Percentiles rank a stretch among this genome's conserved stretches.
Conservation (phyloP, 345 rosid genomes). For the Euphorbia peplus region DNA sequence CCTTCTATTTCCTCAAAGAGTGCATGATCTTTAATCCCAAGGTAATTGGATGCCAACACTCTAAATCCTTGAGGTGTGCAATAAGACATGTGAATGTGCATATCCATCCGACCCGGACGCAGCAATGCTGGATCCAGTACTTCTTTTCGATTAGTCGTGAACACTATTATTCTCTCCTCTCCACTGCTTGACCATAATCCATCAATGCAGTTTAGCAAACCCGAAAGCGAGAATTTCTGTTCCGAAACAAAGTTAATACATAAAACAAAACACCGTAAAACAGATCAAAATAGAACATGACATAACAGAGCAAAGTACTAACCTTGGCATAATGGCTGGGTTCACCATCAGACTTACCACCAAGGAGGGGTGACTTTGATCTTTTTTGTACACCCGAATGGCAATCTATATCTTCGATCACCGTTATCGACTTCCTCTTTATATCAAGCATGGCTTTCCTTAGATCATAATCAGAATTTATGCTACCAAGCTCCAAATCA, state of each 20-base stretch:
- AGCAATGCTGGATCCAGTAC: constrained; percentile 28
- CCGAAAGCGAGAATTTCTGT: not conserved
- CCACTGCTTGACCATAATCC: constrained; percentile 7
- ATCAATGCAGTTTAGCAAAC: constrained; percentile 2
- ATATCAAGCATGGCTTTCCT: constrained; percentile 3
- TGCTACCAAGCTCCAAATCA: constrained; percentile 10
- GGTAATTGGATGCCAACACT: constrained; percentile 40
- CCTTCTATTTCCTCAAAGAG: constrained; percentile 31
- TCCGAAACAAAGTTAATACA: not conserved
- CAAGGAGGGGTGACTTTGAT: not conserved
- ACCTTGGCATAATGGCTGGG: not conserved
- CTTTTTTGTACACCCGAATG: not conserved
- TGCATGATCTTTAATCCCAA: constrained; percentile 29
- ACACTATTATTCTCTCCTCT: constrained; percentile 12
- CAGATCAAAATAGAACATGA: not conserved
- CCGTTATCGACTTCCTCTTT: not conserved
- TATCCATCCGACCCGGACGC: constrained; percentile 18
- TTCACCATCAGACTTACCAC: not conserved
- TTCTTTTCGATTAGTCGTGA: constrained; percentile 30
- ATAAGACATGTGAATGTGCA: constrained; percentile 43
- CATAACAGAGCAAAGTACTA: not conserved
- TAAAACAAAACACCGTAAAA: not conserved
- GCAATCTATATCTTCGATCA: constrained; percentile 5
- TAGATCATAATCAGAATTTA: not conserved
- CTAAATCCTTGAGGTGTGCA: constrained; percentile 42